Base-by-base conservation (phyloP, 768 basidiomycete genomes). In the Chiua virens region DNA sequence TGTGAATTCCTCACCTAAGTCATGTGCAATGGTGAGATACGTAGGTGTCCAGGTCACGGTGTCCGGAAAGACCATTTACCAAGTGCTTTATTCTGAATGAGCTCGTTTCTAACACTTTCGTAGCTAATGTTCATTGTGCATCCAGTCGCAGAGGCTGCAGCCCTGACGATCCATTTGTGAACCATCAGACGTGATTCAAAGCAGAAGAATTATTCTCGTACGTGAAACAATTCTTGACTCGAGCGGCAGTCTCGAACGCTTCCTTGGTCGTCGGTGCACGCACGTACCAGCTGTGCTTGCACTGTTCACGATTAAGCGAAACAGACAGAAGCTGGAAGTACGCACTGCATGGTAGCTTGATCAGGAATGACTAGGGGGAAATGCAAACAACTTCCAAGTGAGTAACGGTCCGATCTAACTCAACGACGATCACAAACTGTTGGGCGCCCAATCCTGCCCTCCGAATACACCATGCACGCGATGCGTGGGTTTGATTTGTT, bases 401-500 rank as follows among this genome's bases (percentile, higher is more conserved):
- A 56, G 20, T 15, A 3, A 18, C 23, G 1, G 42, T 43, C 7
- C 20, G 21, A 42, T 2, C 9, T 32, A 22, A 28, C 11, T 22
- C 23, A 45, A 18, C 7, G 27, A 14, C 1, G 21, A n/a, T 21
- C 23, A 62, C 80, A 18, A 61, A 89, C 87, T 80, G 55, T 87
- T 89, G 1, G 82, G 75, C 3, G 79, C 83, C 86, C 87, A 89
- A 59, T 88, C 81, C 49, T 77, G 79, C 5, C 89, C 89, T 60
- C 82, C 79, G 57, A 93, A 83, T 40, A 91, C 81, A 0, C 89
- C 89, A 59, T 95, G 90, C 4, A 92, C 80, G 38, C 90, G 83
- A 58, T 86, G 80, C 0, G 82, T 83, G 0, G 92, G 89, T 49
- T 78, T 77, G 15, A 91, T 75, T 59, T 95, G 91, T 65, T 96